Conservation (phyloP, 306 rosid genomes). For the Herpetospermum pedunculosum region DNA sequence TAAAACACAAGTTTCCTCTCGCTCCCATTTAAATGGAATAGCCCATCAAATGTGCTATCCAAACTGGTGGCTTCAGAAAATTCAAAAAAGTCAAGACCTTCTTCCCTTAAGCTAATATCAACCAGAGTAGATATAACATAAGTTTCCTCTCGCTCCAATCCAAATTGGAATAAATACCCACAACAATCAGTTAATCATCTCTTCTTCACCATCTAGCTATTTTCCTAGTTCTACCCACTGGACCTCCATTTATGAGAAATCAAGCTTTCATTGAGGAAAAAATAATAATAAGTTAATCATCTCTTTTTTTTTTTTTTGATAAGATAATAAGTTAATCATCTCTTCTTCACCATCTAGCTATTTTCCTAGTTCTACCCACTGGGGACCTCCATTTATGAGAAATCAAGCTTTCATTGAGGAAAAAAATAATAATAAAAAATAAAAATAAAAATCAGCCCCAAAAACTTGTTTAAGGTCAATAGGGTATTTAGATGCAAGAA, state of each 20-base stretch:
- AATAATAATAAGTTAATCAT: too few relatives aligned
- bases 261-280: neutral
- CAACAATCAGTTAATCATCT: neutral
- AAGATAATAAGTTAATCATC: too few relatives aligned
- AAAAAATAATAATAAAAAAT: too few relatives aligned
- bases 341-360: neutral
- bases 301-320: too few relatives aligned
- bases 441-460: too few relatives aligned
- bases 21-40: neutral
- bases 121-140: neutral
- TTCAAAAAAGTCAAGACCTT: too few relatives aligned
- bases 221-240: neutral
- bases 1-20: neutral
- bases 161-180: neutral
- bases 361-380: neutral
- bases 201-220: neutral
- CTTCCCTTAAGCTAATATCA: neutral
- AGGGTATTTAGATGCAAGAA: neutral
- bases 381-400: too few relatives aligned
- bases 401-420: neutral
- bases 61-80: neutral
- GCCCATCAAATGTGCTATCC: too few relatives aligned
- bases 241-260: too few relatives aligned
- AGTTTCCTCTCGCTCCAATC: neutral
- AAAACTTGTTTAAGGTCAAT: too few relatives aligned